These are phyloP conservation scores for Fusarium sp. DNA, from an alignment of 2,329 filamentous ascomycete genomes.

Conservation along the genomic window DNA sequence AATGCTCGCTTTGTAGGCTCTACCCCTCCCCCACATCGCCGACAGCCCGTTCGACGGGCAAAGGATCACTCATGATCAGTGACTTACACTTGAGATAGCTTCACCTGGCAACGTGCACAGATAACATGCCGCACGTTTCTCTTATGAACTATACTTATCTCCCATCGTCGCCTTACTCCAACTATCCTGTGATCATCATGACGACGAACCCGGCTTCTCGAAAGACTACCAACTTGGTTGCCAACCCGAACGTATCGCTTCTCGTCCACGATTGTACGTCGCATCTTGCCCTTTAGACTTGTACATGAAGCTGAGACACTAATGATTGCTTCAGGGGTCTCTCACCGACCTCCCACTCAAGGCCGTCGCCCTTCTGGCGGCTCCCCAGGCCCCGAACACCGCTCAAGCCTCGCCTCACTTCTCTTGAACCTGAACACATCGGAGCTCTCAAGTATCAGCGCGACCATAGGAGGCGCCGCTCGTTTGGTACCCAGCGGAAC, in stretches of 20 bases:
- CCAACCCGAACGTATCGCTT: conserved; percentile 90
- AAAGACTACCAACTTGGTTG: conserved; percentile 85
- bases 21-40: conserved; percentile 33
- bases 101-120: conserved; percentile 91
- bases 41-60: conserved; percentile 25
- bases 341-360: conserved; percentile 87
- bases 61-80: conserved; percentile 15
- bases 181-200: conserved; percentile 91
- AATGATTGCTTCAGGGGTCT: conserved; percentile 74
- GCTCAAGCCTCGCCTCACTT: conserved; percentile 84
- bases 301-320: background rate
- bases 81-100: conserved; percentile 70
- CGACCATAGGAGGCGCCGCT: conserved; percentile 93
- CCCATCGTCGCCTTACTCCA: conserved; percentile 78
- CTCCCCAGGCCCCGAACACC: conserved; percentile 74
- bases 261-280: conserved; percentile 90
- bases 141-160: conserved; percentile 99
- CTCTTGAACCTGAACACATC: conserved; percentile 93
- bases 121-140: conserved; percentile 89
- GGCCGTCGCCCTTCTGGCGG: conserved; percentile 71
- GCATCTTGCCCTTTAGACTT: background rate
- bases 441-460: conserved; percentile 88
- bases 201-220: conserved; percentile 86
- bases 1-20: conserved; percentile 90
- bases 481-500: conserved; percentile 79